These are phyloP conservation scores for Citrus hindsii DNA, from an alignment of 345 rosid species.

Conservation along the genomic window DNA sequence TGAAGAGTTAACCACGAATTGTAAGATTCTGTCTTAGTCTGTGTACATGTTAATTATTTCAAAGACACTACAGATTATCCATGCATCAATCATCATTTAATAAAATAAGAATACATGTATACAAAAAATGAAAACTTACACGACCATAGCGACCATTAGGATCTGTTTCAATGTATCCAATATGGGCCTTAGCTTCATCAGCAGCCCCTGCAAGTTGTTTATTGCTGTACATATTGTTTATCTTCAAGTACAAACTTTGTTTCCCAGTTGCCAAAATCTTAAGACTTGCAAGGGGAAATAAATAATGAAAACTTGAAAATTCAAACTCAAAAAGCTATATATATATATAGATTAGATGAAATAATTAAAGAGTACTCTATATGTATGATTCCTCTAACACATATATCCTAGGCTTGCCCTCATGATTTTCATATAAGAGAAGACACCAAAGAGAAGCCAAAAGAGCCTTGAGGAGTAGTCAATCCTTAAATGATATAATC, in stretches of 20 bases:
- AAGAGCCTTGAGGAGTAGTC: slow-evolving; percentile 29
- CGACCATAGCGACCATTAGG: slow-evolving; percentile 51
- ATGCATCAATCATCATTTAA: not conserved
- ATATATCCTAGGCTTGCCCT: slow-evolving; percentile 34
- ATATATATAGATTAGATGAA: not conserved
- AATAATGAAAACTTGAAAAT: not conserved
- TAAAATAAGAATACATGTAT: not conserved
- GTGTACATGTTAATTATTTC: not conserved
- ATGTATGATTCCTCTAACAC: not conserved
- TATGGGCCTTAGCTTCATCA: slow-evolving; percentile 15
- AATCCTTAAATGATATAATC: slow-evolving; percentile 21
- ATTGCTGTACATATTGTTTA: slow-evolving; percentile 20
- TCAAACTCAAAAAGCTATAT: not conserved
- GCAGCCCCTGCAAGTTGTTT: slow-evolving; percentile 11
- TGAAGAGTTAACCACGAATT: too few species aligned
- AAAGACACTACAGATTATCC: not conserved
- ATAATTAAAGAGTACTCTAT: not conserved
- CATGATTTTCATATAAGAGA: slow-evolving; percentile 38
- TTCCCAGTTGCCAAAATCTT: not conserved
- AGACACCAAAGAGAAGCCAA: slow-evolving; percentile 32
- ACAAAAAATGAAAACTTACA: slow-evolving; percentile 27
- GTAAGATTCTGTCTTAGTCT: too few species aligned
- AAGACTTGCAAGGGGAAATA: not conserved
- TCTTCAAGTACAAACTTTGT: not conserved
- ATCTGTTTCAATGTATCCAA: slow-evolving; percentile 38